phyloP scores from a whole-genome alignment of 768 basidiomycete species.

The Sarcodon sp. region DNA sequence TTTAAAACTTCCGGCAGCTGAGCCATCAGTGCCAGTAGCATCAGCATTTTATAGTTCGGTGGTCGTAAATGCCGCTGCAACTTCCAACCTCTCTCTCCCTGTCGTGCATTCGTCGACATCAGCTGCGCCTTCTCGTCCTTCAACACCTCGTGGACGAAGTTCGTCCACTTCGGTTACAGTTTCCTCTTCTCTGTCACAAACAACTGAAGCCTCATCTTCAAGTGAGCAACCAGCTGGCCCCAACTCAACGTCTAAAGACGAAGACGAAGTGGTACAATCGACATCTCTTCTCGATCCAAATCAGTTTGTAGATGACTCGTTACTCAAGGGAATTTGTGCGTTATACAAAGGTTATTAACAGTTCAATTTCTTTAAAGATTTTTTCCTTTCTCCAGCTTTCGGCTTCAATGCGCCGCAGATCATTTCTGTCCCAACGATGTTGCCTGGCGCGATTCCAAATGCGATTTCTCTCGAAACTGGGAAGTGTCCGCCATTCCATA shows the following conservation, averaged over 20 bases:
- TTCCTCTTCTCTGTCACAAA: neutral
- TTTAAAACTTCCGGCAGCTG: neutral
- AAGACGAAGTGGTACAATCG: neutral
- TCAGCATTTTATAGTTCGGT: too few relatives aligned
- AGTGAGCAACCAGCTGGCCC: neutral
- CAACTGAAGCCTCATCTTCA: neutral
- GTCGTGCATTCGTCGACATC: neutral
- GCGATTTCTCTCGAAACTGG: slow-evolving; percentile 66
- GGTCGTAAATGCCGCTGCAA: neutral
- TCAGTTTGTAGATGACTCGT: slow-evolving; percentile 12
- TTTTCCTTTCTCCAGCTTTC: slow-evolving; percentile 34
- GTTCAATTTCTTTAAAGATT: neutral
- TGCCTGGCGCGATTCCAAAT: slow-evolving; percentile 49
- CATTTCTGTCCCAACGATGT: slow-evolving; percentile 28
- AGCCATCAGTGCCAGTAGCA: neutral
- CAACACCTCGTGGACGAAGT: neutral
- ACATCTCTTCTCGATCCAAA: neutral
- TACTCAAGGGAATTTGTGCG: slow-evolving; percentile 36
- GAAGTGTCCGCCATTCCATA: slow-evolving; percentile 51
- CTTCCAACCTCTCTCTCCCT: neutral
- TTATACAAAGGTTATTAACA: slow-evolving; percentile 9
- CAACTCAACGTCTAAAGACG: neutral
- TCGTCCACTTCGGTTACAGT: neutral
- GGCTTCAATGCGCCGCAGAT: slow-evolving; percentile 53
- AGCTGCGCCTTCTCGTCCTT: neutral